Evolutionary conservation across 2,329 filamentous ascomycete species (phyloP), one percentile per base, ranked within the genome.

Genomic region (Aspergillus piperis): DNA sequence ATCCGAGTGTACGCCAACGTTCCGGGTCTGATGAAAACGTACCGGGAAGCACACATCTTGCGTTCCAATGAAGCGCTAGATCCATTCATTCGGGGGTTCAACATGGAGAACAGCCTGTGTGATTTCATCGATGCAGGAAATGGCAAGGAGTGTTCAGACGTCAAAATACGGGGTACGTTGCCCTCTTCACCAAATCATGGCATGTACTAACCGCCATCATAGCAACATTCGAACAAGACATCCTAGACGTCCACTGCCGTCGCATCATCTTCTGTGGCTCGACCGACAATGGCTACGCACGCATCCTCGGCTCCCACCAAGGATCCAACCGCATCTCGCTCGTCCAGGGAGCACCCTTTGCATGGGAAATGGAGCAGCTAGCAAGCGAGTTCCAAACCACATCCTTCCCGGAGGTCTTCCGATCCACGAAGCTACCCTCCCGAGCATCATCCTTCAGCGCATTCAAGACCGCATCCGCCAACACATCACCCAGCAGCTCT

Each of bases 61-160:
- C 38, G 54, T 8, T 59, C 70, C 8, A 49, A 64, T 3, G 62
- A 63, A 6, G 62, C 63, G 0, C 64, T 80, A 41, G 58, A 65
- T 21, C 64, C 69, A 2, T 81, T 80, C 59, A 70, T 79, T 13
- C 75, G 74, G 17, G 78, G 77, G 0, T 79, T 80, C 68, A 80
- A 80, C 55, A 78, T 75, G 64, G 73, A 70, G 21, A 63, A 74
- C 51, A 55, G 67, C 1, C 57, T 75, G 19, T 78, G 73, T 61
- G 76, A 80, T 41, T 78, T 75, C 58, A 70, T 79, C 23, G 77
- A 80, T 67, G 77, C 75, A 8, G 78, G 78, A 5, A 71, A 75
- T 57, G 77, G 77, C 8, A 80, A 80, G 57, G 77, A 80, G 60
- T 80, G 77, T 50, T 68, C 76, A 1, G 78, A 80, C 64, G 71